These are phyloP conservation scores for Phylloboletellus chloephorus DNA, from an alignment of 1,284 basidiomycete species.

Conservation along the genomic window DNA sequence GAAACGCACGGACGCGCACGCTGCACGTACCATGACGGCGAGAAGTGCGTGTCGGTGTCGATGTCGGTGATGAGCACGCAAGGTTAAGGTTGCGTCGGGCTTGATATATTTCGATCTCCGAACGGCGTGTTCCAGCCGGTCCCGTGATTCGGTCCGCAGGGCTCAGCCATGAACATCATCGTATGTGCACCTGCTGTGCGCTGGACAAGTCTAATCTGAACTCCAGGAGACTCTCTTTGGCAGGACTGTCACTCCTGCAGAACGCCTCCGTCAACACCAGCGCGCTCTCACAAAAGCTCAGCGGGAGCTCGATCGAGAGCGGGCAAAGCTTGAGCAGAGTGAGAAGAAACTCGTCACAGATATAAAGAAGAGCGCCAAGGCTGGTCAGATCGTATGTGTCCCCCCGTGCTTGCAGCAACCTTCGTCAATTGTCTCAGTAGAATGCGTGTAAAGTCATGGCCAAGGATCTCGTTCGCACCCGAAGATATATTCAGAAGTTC, in stretches of 20 bases:
- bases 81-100: constrained; percentile 25
- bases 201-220: constrained; percentile 10
- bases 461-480: constrained; percentile 94
- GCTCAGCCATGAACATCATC: constrained; percentile 69
- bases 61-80: constrained; percentile 17
- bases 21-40: constrained; percentile 18
- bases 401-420: constrained; percentile 4
- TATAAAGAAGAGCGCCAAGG: constrained; percentile 95
- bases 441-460: constrained; percentile 99
- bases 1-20: background rate
- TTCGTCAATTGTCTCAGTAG: constrained; percentile 40
- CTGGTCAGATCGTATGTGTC: constrained; percentile 83
- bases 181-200: constrained; percentile 37
- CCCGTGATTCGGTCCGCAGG: background rate
- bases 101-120: constrained; percentile 19
- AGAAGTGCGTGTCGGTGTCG: constrained; percentile 9
- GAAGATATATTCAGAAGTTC: constrained; percentile 96
- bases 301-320: constrained; percentile 94
- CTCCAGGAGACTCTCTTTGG: constrained; percentile 90
- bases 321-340: constrained; percentile 89
- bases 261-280: constrained; percentile 94
- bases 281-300: constrained; percentile 94
- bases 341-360: constrained; percentile 92
- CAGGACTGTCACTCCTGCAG: constrained; percentile 89
- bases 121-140: constrained; percentile 16